Evolutionary conservation across 116 monocot genomes (phyloP).

Genomic region (Dioscorea cayenensis): DNA sequence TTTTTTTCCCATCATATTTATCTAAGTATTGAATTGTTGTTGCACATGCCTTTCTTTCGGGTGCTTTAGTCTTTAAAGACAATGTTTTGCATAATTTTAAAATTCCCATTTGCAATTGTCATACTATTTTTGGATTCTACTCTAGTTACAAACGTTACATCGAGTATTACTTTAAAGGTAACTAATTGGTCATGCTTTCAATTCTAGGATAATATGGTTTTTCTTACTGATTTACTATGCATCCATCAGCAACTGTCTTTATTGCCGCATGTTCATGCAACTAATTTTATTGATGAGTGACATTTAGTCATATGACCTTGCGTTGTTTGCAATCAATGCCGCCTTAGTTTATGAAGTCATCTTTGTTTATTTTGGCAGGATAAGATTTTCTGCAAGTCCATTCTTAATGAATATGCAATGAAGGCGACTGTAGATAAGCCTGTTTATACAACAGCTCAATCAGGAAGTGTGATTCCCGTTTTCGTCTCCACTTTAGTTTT

Average conservation of each 20-base stretch:
- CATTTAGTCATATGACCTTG: too few species aligned
- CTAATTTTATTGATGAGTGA: too few species aligned
- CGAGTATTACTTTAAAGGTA: too few species aligned
- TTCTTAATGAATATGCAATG: slow-evolving; percentile 50
- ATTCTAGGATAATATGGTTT: too few species aligned
- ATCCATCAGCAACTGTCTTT: too few species aligned
- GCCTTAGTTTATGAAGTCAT: not conserved
- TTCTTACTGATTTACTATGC: too few species aligned
- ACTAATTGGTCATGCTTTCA: too few species aligned
- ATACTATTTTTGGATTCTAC: too few species aligned
- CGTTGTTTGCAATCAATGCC: too few species aligned
- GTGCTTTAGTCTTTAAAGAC: not conserved
- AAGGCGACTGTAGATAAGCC: slow-evolving; percentile 29
- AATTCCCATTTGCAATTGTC: too few species aligned
- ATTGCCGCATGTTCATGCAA: too few species aligned
- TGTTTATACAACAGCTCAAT: slow-evolving; percentile 20
- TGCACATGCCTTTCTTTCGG: not conserved
- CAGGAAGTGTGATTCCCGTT: slow-evolving; percentile 14
- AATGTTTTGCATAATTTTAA: not conserved
- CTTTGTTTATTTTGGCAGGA: slow-evolving; percentile 21
- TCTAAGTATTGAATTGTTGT: not conserved
- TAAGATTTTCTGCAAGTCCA: slow-evolving; percentile 37
- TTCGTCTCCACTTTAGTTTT: slow-evolving; percentile 38
- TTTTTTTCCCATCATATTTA: not conserved
- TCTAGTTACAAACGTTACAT: too few species aligned